Conservation (phyloP, 2,329 filamentous ascomycete species). For the Exophiala oligosperma region DNA sequence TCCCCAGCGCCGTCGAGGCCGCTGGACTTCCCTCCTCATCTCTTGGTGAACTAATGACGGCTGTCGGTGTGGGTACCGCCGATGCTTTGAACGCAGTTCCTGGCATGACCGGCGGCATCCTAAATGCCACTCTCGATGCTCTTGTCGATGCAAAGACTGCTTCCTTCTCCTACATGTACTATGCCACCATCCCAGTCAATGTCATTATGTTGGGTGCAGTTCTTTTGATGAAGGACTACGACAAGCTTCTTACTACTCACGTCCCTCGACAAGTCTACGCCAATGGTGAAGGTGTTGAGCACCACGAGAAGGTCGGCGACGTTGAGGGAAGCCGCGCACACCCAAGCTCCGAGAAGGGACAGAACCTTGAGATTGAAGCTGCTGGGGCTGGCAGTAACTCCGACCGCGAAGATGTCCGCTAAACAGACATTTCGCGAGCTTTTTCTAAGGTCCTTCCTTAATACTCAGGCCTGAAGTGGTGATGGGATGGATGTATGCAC, state of each 20-base stretch:
- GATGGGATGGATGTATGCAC: too few relatives aligned
- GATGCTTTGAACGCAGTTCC: background rate
- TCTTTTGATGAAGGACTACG: background rate
- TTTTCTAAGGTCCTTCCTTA: too few relatives aligned
- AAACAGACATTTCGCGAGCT: too few relatives aligned
- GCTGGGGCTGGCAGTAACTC: background rate
- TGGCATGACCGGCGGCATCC: background rate
- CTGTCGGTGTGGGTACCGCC: background rate
- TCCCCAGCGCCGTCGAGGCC: background rate
- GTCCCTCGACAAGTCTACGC: constrained; percentile 1
- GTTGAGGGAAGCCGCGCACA: background rate
- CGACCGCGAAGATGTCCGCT: too few relatives aligned
- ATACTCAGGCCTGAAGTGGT: too few relatives aligned
- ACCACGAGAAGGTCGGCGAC: constrained; percentile 1
- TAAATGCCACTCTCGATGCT: background rate
- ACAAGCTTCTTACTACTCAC: background rate
- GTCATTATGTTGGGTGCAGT: background rate
- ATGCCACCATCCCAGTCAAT: background rate
- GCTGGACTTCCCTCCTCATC: background rate
- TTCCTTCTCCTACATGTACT: background rate
- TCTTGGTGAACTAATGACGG: background rate
- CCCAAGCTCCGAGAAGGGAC: background rate
- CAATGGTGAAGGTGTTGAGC: constrained; percentile 1
- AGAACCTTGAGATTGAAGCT: constrained; percentile 3
- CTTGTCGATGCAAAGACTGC: background rate